Base-by-base conservation (phyloP, 257 asterid species). In the Striga asiatica region DNA sequence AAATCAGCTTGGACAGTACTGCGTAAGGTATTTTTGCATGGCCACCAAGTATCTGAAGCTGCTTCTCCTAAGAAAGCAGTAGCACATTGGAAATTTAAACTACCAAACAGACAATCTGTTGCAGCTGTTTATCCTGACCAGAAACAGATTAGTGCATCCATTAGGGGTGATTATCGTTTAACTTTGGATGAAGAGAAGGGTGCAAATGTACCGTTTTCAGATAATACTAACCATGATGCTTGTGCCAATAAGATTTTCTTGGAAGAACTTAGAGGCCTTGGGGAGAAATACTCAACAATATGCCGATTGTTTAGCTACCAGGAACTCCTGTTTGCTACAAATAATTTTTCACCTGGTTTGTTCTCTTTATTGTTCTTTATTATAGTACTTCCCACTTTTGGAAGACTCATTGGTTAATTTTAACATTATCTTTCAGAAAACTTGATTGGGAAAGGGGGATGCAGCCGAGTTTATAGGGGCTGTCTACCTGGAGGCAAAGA, bases 391-490 rank as follows among this genome's bases (percentile, higher is more conserved):
- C 39, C 8, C 57, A 13, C 14, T 19, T 56, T 37, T 68, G 25
- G 67, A 29, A 42, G 53, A 56, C 66, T 60, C 24, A 46, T 60
- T 54, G 1, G 18, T 48, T 53, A 54, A 41, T 31, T 39, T 4
- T 25, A 14, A 45, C 51, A 37, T 16, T 59, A 20, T 52, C 6
- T 66, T 67, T 45, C 80, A 81, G 94, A 77, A 22, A 67, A 81
- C 65, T 64, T 83, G 76, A 84, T 83, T 50, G 96, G 96, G 21
- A 87, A 70, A 64, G 96, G 94, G 20, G 96, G 96, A 50, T 81
- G 85, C 76, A 87, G 94, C 62, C 57, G 46, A 57, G 96, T 87
- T 37, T 87, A 77, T 62, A 74, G 70, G 73, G 96, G 93, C 63
- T 58, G 61, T 64, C 78, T 81, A 55, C 83, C 80, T 7, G 88